A percentile compares a stretch with the other conserved stretches of the same genome.
These are phyloP conservation scores for Citrus trifoliata DNA, from an alignment of 345 rosid species.

Conservation along the genomic window DNA sequence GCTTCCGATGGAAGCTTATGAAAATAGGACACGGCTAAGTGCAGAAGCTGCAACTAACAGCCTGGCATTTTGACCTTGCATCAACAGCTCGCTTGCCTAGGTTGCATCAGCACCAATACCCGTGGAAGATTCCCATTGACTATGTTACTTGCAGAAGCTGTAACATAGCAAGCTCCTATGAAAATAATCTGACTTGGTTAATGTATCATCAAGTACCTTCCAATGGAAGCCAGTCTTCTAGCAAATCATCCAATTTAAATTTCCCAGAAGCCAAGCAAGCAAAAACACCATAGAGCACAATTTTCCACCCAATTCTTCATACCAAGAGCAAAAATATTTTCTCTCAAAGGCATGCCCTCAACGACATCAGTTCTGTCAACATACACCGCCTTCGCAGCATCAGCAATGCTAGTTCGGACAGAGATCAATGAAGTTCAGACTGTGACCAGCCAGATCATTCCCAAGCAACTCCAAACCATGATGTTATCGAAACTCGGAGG, in stretches of 20 bases:
- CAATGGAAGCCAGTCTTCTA: neutral
- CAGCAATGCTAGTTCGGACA: conserved; percentile 15
- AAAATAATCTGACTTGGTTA: neutral
- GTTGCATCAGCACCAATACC: no score
- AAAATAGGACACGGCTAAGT: no score
- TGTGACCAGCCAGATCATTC: conserved; percentile 11
- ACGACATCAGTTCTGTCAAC: conserved; percentile 22
- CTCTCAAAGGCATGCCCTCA: conserved; percentile 16
- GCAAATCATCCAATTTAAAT: neutral
- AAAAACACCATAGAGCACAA: neutral
- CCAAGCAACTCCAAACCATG: conserved; percentile 7
- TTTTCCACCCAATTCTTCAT: neutral
- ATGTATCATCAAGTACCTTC: neutral
- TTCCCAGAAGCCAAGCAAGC: neutral
- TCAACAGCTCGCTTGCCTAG: no score
- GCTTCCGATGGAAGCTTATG: neutral
- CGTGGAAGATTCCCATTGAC: no score
- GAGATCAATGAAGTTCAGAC: conserved; percentile 9
- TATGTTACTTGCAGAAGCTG: no score
- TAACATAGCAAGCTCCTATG: no score
- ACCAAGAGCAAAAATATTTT: conserved; percentile 9
- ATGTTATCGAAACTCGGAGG: conserved; percentile 1
- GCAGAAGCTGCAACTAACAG: no score
- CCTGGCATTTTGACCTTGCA: no score
- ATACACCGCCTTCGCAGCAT: conserved; percentile 13